Conservation (phyloP, 495 filamentous ascomycete genomes). For the Xylaria intraflava region DNA sequence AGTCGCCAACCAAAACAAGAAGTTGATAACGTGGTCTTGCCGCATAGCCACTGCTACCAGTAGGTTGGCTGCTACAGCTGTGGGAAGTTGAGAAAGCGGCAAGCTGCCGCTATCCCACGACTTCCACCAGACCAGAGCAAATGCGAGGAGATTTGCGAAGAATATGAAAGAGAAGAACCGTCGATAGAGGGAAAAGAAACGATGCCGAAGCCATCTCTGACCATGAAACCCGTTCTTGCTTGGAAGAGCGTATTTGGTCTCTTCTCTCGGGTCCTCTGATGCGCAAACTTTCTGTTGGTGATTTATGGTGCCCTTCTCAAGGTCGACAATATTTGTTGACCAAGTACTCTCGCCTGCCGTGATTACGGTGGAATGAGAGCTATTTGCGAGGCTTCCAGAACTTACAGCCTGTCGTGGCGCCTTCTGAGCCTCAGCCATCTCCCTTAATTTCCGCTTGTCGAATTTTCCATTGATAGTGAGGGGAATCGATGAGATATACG, state of each 20-base stretch:
- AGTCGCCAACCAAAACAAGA: slow-evolving; percentile 45
- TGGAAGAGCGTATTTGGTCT: slow-evolving; percentile 13
- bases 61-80: slow-evolving; percentile 39
- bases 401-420: neutral
- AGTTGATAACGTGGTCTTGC: slow-evolving; percentile 61
- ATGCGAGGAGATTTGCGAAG: slow-evolving; percentile 44
- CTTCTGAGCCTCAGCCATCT: slow-evolving; percentile 12
- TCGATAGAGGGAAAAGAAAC: slow-evolving; percentile 24
- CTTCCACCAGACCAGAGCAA: slow-evolving; percentile 36
- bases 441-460: slow-evolving; percentile 27
- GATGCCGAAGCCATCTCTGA: slow-evolving; percentile 17
- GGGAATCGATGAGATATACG: slow-evolving; percentile 20
- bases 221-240: slow-evolving; percentile 20
- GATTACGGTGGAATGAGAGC: neutral
- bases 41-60: slow-evolving; percentile 41
- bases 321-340: slow-evolving; percentile 4
- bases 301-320: slow-evolving; percentile 2
- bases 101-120: slow-evolving; percentile 14
- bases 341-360: neutral
- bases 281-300: neutral
- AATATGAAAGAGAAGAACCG: slow-evolving; percentile 50
- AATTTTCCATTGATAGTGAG: slow-evolving; percentile 35
- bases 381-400: neutral
- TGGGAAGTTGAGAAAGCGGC: slow-evolving; percentile 27
- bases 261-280: slow-evolving; percentile 8